Conservation (phyloP, 768 basidiomycete species). For the Neoboletus subvelutipes region DNA sequence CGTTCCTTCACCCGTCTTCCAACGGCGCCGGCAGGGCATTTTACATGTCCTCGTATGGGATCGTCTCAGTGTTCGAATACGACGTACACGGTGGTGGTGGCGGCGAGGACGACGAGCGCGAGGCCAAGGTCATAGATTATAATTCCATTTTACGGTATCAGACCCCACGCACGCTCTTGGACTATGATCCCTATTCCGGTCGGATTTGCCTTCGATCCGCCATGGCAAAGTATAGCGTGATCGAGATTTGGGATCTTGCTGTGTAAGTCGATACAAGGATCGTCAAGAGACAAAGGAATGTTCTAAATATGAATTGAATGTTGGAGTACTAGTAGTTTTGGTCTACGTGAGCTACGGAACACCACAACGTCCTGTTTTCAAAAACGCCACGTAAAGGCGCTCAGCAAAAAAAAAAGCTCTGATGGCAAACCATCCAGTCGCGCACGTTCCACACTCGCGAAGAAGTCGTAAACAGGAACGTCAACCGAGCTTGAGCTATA, state of each 20-base stretch:
- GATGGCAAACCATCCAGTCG: too few relatives aligned
- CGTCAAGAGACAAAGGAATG: too few relatives aligned
- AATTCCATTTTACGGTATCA: constrained; percentile 1
- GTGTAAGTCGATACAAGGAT: not conserved
- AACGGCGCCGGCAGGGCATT: constrained; percentile 16
- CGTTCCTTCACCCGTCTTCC: constrained; percentile 14
- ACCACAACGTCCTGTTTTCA: too few relatives aligned
- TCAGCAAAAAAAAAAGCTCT: too few relatives aligned
- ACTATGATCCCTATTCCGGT: constrained; percentile 25
- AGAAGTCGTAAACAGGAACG: too few relatives aligned
- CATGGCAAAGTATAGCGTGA: not conserved
- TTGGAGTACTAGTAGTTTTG: not conserved
- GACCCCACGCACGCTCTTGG: not conserved
- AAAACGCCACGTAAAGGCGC: too few relatives aligned
- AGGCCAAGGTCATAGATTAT: constrained; percentile 4
- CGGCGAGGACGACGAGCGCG: too few relatives aligned
- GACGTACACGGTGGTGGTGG: not conserved
- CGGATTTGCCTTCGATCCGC: constrained; percentile 10
- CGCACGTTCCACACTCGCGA: too few relatives aligned
- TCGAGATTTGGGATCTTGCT: constrained; percentile 20
- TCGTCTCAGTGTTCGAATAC: constrained; percentile 13
- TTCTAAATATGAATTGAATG: too few relatives aligned
- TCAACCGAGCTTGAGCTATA: too few relatives aligned
- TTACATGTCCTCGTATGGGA: not conserved
- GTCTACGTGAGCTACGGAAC: not conserved